These are phyloP conservation scores for Globisporangium solare DNA, from an alignment of 352 stramenopile genomes.

Conservation along the genomic window DNA sequence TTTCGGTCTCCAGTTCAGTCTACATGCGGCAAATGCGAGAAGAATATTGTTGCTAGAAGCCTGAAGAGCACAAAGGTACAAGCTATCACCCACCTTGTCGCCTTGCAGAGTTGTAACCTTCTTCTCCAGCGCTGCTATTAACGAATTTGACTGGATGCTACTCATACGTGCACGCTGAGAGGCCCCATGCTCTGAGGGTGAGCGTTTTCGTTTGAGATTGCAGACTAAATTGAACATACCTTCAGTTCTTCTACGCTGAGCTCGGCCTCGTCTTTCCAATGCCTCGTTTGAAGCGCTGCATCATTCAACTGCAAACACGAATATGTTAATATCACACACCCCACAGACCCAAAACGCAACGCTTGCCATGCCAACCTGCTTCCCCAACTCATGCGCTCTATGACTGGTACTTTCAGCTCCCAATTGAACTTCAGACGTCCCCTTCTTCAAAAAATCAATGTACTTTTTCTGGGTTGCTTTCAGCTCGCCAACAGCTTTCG, in stretches of 20 bases:
- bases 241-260: slow-evolving; percentile 34
- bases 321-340: neutral
- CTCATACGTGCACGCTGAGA: slow-evolving; percentile 6
- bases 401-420: slow-evolving; percentile 22
- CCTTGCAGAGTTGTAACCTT: slow-evolving; percentile 9
- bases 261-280: slow-evolving; percentile 38
- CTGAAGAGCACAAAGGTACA: neutral
- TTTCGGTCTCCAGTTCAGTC: slow-evolving; percentile 26
- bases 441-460: slow-evolving; percentile 42
- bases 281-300: slow-evolving; percentile 24
- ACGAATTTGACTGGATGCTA: slow-evolving; percentile 13
- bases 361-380: slow-evolving; percentile 17
- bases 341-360: neutral
- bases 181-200: too few species aligned
- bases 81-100: slow-evolving; percentile 12
- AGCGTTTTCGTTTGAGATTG: neutral
- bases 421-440: slow-evolving; percentile 26
- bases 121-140: slow-evolving; percentile 15
- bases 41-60: neutral
- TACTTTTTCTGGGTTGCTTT: slow-evolving; percentile 36
- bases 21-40: slow-evolving; percentile 7
- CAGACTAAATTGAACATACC: slow-evolving; percentile 14
- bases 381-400: slow-evolving; percentile 23
- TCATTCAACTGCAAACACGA: slow-evolving; percentile 22
- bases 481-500: slow-evolving; percentile 34